Base-by-base conservation (phyloP, 2,329 filamentous ascomycete genomes). In the Fusarium albidum region DNA sequence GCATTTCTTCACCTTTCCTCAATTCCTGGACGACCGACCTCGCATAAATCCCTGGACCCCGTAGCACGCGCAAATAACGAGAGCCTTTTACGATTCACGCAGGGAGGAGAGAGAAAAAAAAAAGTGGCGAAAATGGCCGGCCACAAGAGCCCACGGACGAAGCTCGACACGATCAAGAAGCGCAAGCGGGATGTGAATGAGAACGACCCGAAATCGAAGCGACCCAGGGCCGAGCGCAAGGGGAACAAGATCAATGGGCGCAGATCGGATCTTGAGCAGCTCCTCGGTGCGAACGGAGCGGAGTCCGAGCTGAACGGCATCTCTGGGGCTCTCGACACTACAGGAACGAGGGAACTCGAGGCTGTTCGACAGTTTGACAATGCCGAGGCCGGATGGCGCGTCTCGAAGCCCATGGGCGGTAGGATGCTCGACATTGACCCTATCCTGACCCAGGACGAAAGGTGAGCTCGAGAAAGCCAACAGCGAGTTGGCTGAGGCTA, bases 351-450 rank as follows among this genome's bases (percentile, higher is more conserved):
- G 29, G 60, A 65, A 14, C 58, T 67, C 40, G 64, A 68, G 35
- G 40, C 69, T 43, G 49, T 66, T 49, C 62, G 58, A 26, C 63
- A 69, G 28, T 68, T 69, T 41, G 62, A 69, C 26, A 62, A 71
- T 37, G 61, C 65, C 31, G 71, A 71, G 41, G 63, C 71, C 17
- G 73, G 75, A 52, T 89, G 87, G 87, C 81, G 77, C 62, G 70
- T 89, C 18, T 87, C 86, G 5, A 81, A 82, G 61, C 82, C 86
- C 11, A 83, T 87, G 78, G 86, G 85, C 46, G 86, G 86, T 18
- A 77, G 84, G 54, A 87, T 89, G 75, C 74, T 85, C 40, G 79
- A 88, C 65, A 81, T 87, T 53, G 86, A 89, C 57, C 84, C 86
- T 3, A 80, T 88, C 35, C 79, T 89, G 60, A 82, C 82, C 4